phyloP scores from a whole-genome alignment of 345 rosid species.

The Acer saccharum region DNA sequence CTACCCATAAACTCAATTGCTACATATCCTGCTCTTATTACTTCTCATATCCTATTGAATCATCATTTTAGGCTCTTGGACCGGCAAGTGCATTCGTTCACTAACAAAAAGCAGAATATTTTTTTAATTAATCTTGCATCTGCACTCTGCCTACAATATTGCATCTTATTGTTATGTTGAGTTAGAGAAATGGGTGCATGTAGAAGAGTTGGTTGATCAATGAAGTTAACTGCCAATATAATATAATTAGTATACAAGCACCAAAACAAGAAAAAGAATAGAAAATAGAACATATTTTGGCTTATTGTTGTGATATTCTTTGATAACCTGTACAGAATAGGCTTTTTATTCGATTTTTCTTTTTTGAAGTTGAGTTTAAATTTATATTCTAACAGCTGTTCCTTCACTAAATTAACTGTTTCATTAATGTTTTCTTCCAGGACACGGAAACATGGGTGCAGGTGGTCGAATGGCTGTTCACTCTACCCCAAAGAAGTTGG shows the following conservation, averaged over 20 bases:
- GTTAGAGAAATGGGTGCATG: background rate
- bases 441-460: conserved; percentile 68
- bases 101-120: too few species aligned
- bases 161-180: background rate
- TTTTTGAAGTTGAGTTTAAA: background rate
- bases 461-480: conserved; percentile 72
- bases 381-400: background rate
- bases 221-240: background rate
- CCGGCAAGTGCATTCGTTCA: too few species aligned
- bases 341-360: background rate
- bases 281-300: background rate
- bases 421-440: conserved; percentile 17
- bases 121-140: background rate
- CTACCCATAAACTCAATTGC: too few species aligned
- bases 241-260: background rate
- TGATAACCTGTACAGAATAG: background rate
- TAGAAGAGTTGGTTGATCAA: background rate
- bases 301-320: background rate
- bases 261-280: background rate
- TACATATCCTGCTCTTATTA: too few species aligned
- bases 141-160: background rate
- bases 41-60: too few species aligned
- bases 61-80: too few species aligned
- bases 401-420: background rate
- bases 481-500: conserved; percentile 39